Base-by-base conservation (phyloP, 2,329 filamentous ascomycete genomes). In the Westerdykella aurantiaca region DNA sequence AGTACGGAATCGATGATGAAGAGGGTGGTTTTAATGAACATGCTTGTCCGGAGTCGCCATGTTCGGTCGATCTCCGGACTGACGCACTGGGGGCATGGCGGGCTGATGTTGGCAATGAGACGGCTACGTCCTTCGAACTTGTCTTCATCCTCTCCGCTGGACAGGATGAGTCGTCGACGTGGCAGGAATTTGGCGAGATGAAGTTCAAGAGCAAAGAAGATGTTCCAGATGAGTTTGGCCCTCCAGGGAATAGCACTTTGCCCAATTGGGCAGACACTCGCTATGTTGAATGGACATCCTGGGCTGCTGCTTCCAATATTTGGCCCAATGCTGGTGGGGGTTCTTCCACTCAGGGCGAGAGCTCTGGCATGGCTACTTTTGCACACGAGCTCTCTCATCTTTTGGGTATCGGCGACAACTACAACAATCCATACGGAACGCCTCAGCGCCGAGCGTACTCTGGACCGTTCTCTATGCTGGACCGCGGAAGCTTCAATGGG, bases 151-250 rank as follows among this genome's bases (percentile, higher is more conserved):
- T 78, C 1, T 76, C 74, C 0, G 73, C 75, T 0, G 76, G 76
- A 5, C 75, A 79, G 48, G 75, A 78, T 45, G 75, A 78, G 54
- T 77, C 74, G 0, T 73, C 73, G 0, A 76, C 75, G 0, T 79
- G 76, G 76, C 76, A 78, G 43, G 75, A 78, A 48, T 79, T 78
- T 49, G 76, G 76, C 31, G 71, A 76, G 57, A 78, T 79, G 72
- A 72, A 68, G 45, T 79, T 77, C 43, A 53, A 63, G 10, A 64
- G 60, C 6, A 70, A 67, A 11, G 71, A 76, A 13, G 72, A 76
- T 37, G 67, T 79, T 0, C 69, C 74, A 0, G 69, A 70, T 3
- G 68, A 61, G 10, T 78, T 77, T 44, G 76, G 76, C 0, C 75
- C 76, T 2, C 75, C 75, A 1, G 60, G 55, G 1, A 69, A 69